Percentiles rank a stretch among this genome's conserved stretches.
phyloP scores from a whole-genome alignment of 306 rosid species.

The Ormosia emarginata region DNA sequence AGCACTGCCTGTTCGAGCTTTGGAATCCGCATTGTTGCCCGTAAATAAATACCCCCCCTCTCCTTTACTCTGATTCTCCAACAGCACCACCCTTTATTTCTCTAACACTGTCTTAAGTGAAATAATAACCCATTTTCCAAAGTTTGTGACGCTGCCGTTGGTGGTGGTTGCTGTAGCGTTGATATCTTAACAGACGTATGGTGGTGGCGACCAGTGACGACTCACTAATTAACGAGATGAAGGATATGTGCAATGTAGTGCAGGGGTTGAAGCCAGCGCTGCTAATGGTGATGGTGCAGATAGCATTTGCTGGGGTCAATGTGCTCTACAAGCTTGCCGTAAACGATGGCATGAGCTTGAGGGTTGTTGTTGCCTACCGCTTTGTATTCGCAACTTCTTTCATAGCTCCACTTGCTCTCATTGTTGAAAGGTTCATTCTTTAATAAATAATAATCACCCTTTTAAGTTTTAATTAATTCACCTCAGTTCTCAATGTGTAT shows the following conservation, averaged over 20 bases:
- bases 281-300: conserved; percentile 51
- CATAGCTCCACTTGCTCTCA: conserved; percentile 51
- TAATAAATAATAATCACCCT: not conserved
- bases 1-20: not conserved
- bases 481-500: no score
- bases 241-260: conserved; percentile 8
- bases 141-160: not conserved
- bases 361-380: conserved; percentile 61
- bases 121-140: not conserved
- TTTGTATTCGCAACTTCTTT: conserved; percentile 55
- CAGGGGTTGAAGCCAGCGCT: conserved; percentile 42
- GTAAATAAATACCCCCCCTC: not conserved
- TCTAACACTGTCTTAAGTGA: not conserved
- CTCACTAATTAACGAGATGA: not conserved
- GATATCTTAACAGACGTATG: not conserved
- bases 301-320: conserved; percentile 49
- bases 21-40: not conserved
- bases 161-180: no score
- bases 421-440: conserved; percentile 48
- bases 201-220: not conserved
- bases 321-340: conserved; percentile 61
- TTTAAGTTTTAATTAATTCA: no score
- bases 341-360: conserved; percentile 62
- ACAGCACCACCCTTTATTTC: not conserved
- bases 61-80: not conserved